Conservation (phyloP, 2,329 filamentous ascomycete genomes). For the Colletotrichum lindemuthianum region DNA sequence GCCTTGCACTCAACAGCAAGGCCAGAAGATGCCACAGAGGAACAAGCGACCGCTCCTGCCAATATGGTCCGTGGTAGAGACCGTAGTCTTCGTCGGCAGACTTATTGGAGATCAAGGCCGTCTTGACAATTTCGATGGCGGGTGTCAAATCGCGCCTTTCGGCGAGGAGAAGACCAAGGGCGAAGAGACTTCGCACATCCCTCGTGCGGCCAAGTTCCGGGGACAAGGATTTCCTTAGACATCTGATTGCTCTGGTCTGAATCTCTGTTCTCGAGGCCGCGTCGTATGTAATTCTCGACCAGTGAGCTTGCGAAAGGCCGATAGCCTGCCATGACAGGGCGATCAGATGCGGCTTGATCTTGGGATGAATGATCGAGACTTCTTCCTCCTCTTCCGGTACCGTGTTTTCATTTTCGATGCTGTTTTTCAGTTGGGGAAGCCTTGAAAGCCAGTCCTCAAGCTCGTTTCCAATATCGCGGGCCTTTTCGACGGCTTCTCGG, state of each 20-base stretch:
- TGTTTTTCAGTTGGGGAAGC: slow-evolving; percentile 50
- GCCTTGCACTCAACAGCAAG: slow-evolving; percentile 84
- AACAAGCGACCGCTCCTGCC: slow-evolving; percentile 74
- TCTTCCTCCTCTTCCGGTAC: slow-evolving; percentile 46
- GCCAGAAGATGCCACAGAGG: slow-evolving; percentile 93
- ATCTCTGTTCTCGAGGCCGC: slow-evolving; percentile 75
- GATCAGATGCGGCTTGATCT: slow-evolving; percentile 69
- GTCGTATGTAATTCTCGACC: slow-evolving; percentile 85
- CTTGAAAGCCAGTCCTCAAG: slow-evolving; percentile 81
- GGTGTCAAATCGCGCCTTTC: slow-evolving; percentile 83
- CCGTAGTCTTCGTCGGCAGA: slow-evolving; percentile 55
- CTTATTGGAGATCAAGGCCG: slow-evolving; percentile 73
- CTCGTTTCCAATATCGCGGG: slow-evolving; percentile 73
- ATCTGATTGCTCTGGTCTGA: slow-evolving; percentile 80
- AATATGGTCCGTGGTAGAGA: slow-evolving; percentile 59
- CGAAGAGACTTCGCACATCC: slow-evolving; percentile 82
- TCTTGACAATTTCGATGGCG: slow-evolving; percentile 85
- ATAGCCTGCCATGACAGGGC: slow-evolving; percentile 84
- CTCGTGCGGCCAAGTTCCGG: slow-evolving; percentile 72
- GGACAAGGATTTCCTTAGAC: slow-evolving; percentile 77
- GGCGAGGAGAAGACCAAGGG: slow-evolving; percentile 84
- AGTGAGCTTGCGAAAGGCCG: slow-evolving; percentile 86
- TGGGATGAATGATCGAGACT: slow-evolving; percentile 45
- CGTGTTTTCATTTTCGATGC: slow-evolving; percentile 43
- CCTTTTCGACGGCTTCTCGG: slow-evolving; percentile 79